A percentile compares a stretch with the other conserved stretches of the same genome.
Conservation (phyloP, 83 land plant species). For the Picea abies region DNA sequence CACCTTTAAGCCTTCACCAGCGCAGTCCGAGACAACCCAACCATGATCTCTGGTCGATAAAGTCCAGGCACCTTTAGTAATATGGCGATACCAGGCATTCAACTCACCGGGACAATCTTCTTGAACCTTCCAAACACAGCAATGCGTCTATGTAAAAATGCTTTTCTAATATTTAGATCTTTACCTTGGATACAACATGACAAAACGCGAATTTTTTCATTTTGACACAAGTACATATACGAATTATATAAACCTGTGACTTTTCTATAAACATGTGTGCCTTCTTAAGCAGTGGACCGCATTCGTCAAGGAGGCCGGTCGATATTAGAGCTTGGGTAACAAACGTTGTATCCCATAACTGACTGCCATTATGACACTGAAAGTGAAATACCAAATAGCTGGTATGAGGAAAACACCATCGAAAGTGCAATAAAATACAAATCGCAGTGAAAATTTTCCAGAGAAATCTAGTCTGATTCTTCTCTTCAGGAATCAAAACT, state of each 20-base stretch:
- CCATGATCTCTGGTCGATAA: slow-evolving; percentile 96
- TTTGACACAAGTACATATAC: background rate
- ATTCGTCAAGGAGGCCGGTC: slow-evolving; percentile 65
- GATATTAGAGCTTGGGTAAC: slow-evolving; percentile 80
- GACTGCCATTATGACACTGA: slow-evolving; percentile 91
- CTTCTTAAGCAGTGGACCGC: slow-evolving; percentile 58
- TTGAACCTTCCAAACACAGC: slow-evolving; percentile 51
- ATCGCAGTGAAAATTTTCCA: no score
- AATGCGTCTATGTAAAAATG: background rate
- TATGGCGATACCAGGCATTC: slow-evolving; percentile 79
- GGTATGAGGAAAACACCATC: background rate
- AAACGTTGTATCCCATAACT: slow-evolving; percentile 90
- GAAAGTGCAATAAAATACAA: background rate
- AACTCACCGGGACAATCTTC: slow-evolving; percentile 83
- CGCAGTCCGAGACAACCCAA: slow-evolving; percentile 97
- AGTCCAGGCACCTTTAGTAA: slow-evolving; percentile 98
- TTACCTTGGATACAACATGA: background rate
- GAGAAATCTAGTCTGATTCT: no score
- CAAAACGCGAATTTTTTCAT: background rate
- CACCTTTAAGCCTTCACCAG: slow-evolving; percentile 91
- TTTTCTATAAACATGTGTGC: slow-evolving; percentile 73
- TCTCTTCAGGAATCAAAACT: no score
- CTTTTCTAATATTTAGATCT: background rate
- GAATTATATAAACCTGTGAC: slow-evolving; percentile 59
- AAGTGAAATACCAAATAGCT: slow-evolving; percentile 5